phyloP scores from a whole-genome alignment of 495 filamentous ascomycete species.

The Acidomyces sp. region DNA sequence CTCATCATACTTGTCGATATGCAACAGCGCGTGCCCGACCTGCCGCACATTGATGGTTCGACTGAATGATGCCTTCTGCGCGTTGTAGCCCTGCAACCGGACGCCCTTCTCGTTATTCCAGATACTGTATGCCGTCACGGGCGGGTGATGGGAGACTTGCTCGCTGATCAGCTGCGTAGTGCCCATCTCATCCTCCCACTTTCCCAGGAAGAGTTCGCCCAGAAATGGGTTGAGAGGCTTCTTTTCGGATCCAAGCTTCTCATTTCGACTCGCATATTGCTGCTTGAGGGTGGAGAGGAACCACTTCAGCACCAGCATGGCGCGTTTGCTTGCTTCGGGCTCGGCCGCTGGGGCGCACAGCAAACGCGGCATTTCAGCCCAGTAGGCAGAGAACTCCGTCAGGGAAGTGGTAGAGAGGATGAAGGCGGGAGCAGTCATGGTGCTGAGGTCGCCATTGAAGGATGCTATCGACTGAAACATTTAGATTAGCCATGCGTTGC shows the following conservation, averaged over 20 bases:
- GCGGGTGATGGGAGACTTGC: slow-evolving; percentile 92
- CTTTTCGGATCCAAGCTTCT: slow-evolving; percentile 73
- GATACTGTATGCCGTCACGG: slow-evolving; percentile 88
- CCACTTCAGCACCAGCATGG: slow-evolving; percentile 86
- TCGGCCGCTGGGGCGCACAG: slow-evolving; percentile 80
- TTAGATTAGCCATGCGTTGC: not conserved
- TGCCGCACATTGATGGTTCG: slow-evolving; percentile 92
- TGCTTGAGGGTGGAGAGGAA: slow-evolving; percentile 92
- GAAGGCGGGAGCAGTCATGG: slow-evolving; percentile 88
- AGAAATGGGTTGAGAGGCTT: slow-evolving; percentile 69
- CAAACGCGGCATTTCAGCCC: slow-evolving; percentile 81
- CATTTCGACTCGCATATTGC: slow-evolving; percentile 81
- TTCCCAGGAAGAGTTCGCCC: slow-evolving; percentile 81
- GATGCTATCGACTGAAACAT: slow-evolving; percentile 62
- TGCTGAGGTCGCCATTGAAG: slow-evolving; percentile 90
- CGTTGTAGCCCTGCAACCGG: slow-evolving; percentile 86
- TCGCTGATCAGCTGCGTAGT: slow-evolving; percentile 52
- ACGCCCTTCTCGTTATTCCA: slow-evolving; percentile 73
- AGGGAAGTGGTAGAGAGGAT: slow-evolving; percentile 87
- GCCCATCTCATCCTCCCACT: slow-evolving; percentile 67
- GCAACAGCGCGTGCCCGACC: slow-evolving; percentile 82
- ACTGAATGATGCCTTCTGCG: slow-evolving; percentile 90
- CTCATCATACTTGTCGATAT: slow-evolving; percentile 57
- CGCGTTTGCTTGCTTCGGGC: slow-evolving; percentile 66
- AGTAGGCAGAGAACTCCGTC: slow-evolving; percentile 91